A percentile compares a stretch with the other conserved stretches of the same genome.
phyloP scores from a whole-genome alignment of 148 eudicot species.

The Agrostemma githago region DNA sequence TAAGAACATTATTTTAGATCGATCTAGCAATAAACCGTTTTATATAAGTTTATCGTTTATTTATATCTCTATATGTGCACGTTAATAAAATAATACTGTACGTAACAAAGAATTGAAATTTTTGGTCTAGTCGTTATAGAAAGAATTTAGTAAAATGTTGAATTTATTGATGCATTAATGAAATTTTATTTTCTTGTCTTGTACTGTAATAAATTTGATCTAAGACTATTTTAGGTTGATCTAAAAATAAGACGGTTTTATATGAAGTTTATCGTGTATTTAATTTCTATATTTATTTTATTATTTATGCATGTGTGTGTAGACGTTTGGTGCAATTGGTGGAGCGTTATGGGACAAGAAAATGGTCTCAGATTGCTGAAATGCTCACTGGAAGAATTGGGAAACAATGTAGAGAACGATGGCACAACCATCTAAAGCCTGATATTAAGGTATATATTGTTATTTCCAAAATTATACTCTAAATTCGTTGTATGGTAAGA shows the following conservation, averaged over 20 bases:
- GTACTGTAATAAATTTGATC: neutral
- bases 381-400: slow-evolving; percentile 79
- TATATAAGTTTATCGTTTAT: too few species aligned
- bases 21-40: neutral
- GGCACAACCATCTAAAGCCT: slow-evolving; percentile 96
- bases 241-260: neutral
- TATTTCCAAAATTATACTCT: too few species aligned
- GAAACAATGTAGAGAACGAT: slow-evolving; percentile 93
- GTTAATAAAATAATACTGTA: neutral
- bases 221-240: neutral
- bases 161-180: neutral
- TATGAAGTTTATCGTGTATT: neutral
- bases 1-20: neutral
- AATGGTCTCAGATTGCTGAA: slow-evolving; percentile 88
- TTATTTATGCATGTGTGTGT: slow-evolving; percentile 19
- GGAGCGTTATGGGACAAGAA: slow-evolving; percentile 62
- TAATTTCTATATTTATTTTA: neutral
- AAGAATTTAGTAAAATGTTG: too few species aligned
- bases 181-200: neutral
- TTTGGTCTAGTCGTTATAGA: too few species aligned
- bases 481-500: too few species aligned
- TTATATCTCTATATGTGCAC: too few species aligned
- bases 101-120: too few species aligned
- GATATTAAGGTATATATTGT: slow-evolving; percentile 63
- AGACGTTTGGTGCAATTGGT: slow-evolving; percentile 45